A percentile compares a stretch with the other conserved stretches of the same genome.
These are phyloP conservation scores for Cryptococcus sp. DNA, from an alignment of 1,284 basidiomycete species.

Conservation along the genomic window DNA sequence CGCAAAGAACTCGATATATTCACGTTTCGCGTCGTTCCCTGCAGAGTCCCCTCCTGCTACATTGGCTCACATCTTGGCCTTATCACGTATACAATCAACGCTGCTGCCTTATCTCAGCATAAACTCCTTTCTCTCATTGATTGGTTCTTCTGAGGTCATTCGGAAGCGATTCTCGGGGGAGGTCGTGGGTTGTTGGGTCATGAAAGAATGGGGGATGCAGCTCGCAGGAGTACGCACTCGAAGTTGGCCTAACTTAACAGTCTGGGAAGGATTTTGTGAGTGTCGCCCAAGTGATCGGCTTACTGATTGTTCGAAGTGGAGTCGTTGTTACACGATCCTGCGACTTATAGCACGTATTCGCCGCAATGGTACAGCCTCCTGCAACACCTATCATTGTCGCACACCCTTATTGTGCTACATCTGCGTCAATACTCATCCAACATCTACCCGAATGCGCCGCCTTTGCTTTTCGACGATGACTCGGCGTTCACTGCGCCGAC, in stretches of 20 bases:
- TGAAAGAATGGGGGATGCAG: slow-evolving; percentile 47
- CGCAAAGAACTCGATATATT: too few relatives aligned
- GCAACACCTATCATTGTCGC: slow-evolving; percentile 49
- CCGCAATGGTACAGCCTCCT: slow-evolving; percentile 47
- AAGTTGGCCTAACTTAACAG: slow-evolving; percentile 51
- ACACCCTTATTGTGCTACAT: slow-evolving; percentile 50
- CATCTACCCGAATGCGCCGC: slow-evolving; percentile 42
- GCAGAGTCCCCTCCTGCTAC: too few relatives aligned
- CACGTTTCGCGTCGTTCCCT: too few relatives aligned
- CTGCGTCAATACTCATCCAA: slow-evolving; percentile 44
- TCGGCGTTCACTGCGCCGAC: slow-evolving; percentile 13
- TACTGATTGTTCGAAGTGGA: slow-evolving; percentile 36
- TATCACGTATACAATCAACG: slow-evolving; percentile 37
- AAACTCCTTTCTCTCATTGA: slow-evolving; percentile 50
- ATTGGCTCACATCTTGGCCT: slow-evolving; percentile 4
- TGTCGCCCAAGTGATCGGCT: slow-evolving; percentile 3
- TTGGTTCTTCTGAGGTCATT: slow-evolving; percentile 36
- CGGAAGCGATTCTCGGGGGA: slow-evolving; percentile 47
- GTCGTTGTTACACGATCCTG: slow-evolving; percentile 49
- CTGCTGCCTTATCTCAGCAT: slow-evolving; percentile 44
- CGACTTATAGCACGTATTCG: slow-evolving; percentile 50
- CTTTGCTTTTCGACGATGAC: slow-evolving; percentile 52
- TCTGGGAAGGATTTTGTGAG: slow-evolving; percentile 54
- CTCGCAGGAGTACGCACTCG: slow-evolving; percentile 35
- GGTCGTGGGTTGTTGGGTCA: slow-evolving; percentile 50